Evolutionary conservation across 2,329 filamentous ascomycete species (phyloP), one percentile per base, ranked within the genome.

Genomic region (Talaromyces islandicus): DNA sequence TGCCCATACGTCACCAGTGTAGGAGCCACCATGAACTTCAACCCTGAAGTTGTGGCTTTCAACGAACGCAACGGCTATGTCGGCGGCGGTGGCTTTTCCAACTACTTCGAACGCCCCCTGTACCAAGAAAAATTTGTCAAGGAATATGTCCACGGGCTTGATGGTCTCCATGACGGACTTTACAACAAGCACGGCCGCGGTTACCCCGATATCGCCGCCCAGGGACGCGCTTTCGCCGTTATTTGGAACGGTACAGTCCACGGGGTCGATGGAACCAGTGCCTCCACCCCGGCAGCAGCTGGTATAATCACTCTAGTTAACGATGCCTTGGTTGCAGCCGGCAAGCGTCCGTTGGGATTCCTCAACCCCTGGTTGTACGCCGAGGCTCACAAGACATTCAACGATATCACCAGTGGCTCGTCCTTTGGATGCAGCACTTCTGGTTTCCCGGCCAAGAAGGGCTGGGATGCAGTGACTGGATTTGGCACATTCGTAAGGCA

Each of bases 241-340:
- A 27, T 56, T 29, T 57, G 46, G 35, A 67, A 71, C 63, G 71
- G 72, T 7, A 25, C 4, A 0, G 59, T 73, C 0, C 61, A 51
- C 14, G 60, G 66, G 7, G 67, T 75, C 4, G 72, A 74, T 27
- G 77, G 77, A 12, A 79, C 77, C 1, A 76, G 72, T 25, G 82
- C 84, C 32, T 80, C 85, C 0, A 73, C 83, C 0, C 88, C 88
- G 0, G 74, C 84, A 0, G 83, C 84, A 25, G 81, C 83, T 0
- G 82, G 78, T 7, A 77, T 89, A 54, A 75, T 89, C 46, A 77
- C 82, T 1, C 78, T 89, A 4, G 73, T 89, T 59, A 89, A 89
- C 65, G 85, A 88, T 65, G 83, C 81, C 0, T 75, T 84, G 35
- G 70, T 87, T 19, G 71, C 77, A 0, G 73, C 71, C 6, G 81